phyloP scores from a whole-genome alignment of 2,329 filamentous ascomycete species.

The Chaetomiaceae sp. region DNA sequence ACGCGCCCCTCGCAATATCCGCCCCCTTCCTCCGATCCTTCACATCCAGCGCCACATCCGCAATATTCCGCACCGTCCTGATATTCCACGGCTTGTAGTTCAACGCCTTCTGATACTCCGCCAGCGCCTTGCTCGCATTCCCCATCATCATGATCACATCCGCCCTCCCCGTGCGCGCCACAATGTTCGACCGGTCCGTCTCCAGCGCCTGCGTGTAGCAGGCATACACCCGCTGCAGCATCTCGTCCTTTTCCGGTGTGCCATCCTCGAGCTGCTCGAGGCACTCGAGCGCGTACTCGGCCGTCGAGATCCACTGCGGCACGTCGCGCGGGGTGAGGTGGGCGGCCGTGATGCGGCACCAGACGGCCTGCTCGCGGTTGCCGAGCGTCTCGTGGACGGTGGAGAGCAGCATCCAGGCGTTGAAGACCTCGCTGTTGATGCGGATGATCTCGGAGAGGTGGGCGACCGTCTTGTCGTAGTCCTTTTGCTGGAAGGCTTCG shows the following conservation, averaged over 20 bases:
- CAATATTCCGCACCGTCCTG: slow-evolving; percentile 50
- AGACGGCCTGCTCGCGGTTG: slow-evolving; percentile 52
- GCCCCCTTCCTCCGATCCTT: slow-evolving; percentile 40
- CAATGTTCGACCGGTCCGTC: slow-evolving; percentile 53
- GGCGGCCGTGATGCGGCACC: slow-evolving; percentile 57
- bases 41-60: slow-evolving; percentile 53
- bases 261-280: slow-evolving; percentile 44
- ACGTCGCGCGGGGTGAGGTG: slow-evolving; percentile 59
- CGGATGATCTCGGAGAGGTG: slow-evolving; percentile 60
- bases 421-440: slow-evolving; percentile 63
- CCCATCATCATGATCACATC: slow-evolving; percentile 54
- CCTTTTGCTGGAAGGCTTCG: slow-evolving; percentile 59
- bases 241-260: slow-evolving; percentile 25
- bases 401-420: slow-evolving; percentile 60
- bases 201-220: slow-evolving; percentile 58
- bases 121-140: slow-evolving; percentile 49
- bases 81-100: slow-evolving; percentile 51
- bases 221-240: slow-evolving; percentile 46
- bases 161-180: slow-evolving; percentile 57
- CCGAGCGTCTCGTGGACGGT: slow-evolving; percentile 59
- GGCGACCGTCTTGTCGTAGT: slow-evolving; percentile 56
- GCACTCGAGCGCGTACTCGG: slow-evolving; percentile 51
- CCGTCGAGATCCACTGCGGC: slow-evolving; percentile 55
- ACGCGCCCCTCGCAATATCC: slow-evolving; percentile 44
- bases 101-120: slow-evolving; percentile 53